Evolutionary conservation across 345 rosid genomes (phyloP).

Genomic region (Salix brachista): DNA sequence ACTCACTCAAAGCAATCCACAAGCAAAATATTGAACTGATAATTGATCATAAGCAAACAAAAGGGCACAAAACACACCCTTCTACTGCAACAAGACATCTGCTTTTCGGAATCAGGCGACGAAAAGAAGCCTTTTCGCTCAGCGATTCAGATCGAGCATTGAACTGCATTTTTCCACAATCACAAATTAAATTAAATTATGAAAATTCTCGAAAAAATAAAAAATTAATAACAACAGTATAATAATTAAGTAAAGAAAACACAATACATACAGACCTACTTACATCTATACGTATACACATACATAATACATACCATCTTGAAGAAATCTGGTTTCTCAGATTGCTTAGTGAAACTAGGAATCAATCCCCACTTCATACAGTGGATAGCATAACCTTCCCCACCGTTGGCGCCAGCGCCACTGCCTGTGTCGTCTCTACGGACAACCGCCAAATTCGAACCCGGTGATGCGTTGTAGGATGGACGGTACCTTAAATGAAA

Average conservation of each 20-base stretch:
- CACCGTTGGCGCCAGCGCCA: constrained; percentile 23
- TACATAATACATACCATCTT: constrained; percentile 53
- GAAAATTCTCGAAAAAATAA: neutral
- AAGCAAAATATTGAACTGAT: neutral
- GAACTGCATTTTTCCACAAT: constrained; percentile 42
- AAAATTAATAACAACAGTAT: neutral
- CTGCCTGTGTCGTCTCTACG: constrained; percentile 37
- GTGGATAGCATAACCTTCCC: constrained; percentile 50
- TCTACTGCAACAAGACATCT: constrained; percentile 78
- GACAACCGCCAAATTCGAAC: constrained; percentile 60
- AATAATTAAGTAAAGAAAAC: neutral
- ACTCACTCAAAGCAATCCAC: neutral
- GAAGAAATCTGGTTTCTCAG: constrained; percentile 77
- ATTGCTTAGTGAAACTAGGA: constrained; percentile 72
- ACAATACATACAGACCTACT: too few relatives aligned
- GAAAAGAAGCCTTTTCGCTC: constrained; percentile 79
- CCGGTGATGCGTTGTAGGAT: constrained; percentile 70
- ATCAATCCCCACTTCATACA: constrained; percentile 92
- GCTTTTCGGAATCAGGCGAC: constrained; percentile 72
- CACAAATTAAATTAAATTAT: neutral
- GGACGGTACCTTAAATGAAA: constrained; percentile 61
- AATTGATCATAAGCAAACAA: neutral
- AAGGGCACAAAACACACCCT: constrained; percentile 52
- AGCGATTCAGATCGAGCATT: constrained; percentile 91
- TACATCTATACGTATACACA: too few relatives aligned